Conservation (phyloP, 495 filamentous ascomycete species). For the Aspergillus panamensis region DNA sequence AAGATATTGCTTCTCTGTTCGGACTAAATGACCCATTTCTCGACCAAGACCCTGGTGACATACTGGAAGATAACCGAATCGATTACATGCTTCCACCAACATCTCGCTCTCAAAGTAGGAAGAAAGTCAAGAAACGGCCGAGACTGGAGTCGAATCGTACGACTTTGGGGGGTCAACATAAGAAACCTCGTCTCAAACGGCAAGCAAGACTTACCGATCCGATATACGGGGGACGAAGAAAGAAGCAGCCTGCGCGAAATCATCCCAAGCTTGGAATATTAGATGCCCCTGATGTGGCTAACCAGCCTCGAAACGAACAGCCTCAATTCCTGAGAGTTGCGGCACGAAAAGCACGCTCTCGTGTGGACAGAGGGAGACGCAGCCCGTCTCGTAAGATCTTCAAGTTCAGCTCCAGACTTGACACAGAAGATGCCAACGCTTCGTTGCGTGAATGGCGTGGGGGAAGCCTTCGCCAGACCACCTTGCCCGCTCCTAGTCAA, state of each 20-base stretch:
- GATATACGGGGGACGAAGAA: constrained; percentile 30
- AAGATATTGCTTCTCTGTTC: constrained; percentile 11
- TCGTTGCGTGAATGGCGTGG: constrained; percentile 71
- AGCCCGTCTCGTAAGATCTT: constrained; percentile 75
- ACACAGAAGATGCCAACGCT: constrained; percentile 71
- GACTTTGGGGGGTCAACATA: constrained; percentile 21
- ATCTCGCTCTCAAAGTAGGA: constrained; percentile 23
- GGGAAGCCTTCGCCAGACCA: constrained; percentile 57
- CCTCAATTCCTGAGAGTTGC: constrained; percentile 81
- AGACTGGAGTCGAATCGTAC: constrained; percentile 16
- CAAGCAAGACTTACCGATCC: constrained; percentile 35
- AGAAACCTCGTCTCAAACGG: constrained; percentile 30
- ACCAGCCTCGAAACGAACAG: constrained; percentile 26
- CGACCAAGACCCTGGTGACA: constrained; percentile 33
- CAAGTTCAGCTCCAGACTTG: constrained; percentile 61
- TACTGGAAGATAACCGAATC: constrained; percentile 55
- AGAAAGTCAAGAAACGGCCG: constrained; percentile 44
- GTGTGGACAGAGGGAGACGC: constrained; percentile 61
- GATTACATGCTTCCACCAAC: constrained; percentile 52
- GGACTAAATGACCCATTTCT: constrained; percentile 26
- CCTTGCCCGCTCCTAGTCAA: constrained; percentile 24
- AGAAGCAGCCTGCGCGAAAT: constrained; percentile 22
- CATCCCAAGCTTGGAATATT: constrained; percentile 64
- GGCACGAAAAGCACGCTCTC: constrained; percentile 60
- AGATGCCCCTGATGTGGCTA: constrained; percentile 57